phyloP scores from a whole-genome alignment of 306 rosid genomes.

The Cicer judaicum region DNA sequence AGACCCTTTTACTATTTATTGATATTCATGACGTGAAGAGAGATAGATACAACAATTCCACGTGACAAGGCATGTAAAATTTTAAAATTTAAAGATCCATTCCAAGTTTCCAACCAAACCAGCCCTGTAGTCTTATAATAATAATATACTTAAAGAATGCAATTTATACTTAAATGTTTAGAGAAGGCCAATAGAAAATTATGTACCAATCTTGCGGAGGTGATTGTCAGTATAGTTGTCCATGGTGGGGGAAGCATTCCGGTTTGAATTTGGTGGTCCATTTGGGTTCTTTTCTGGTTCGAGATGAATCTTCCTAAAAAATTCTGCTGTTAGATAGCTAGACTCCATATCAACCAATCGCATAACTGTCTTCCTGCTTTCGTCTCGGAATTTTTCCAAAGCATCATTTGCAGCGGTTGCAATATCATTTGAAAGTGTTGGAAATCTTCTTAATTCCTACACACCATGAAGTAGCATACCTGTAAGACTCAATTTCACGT shows the following conservation, averaged over 20 bases:
- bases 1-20: neutral
- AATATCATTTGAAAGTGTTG: constrained; percentile 82
- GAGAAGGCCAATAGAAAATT: constrained; percentile 40
- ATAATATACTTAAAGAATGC: constrained; percentile 5
- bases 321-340: constrained; percentile 90
- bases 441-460: constrained; percentile 95
- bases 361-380: constrained; percentile 80
- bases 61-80: neutral
- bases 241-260: constrained; percentile 53
- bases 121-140: constrained; percentile 13
- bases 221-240: constrained; percentile 76
- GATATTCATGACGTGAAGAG: constrained; percentile 22
- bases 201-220: constrained; percentile 86
- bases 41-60: neutral
- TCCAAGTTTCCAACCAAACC: neutral
- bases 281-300: constrained; percentile 76
- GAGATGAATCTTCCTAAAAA: constrained; percentile 81
- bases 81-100: constrained; percentile 3
- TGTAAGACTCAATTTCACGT: constrained; percentile 38
- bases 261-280: constrained; percentile 54
- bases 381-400: constrained; percentile 89
- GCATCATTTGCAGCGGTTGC: constrained; percentile 89
- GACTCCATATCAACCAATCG: constrained; percentile 99
- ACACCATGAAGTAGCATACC: constrained; percentile 38
- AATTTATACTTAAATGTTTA: constrained; percentile 13